These are phyloP conservation scores for Pelargonium fulgidum DNA, from an alignment of 441 rosid species.

Conservation along the genomic window DNA sequence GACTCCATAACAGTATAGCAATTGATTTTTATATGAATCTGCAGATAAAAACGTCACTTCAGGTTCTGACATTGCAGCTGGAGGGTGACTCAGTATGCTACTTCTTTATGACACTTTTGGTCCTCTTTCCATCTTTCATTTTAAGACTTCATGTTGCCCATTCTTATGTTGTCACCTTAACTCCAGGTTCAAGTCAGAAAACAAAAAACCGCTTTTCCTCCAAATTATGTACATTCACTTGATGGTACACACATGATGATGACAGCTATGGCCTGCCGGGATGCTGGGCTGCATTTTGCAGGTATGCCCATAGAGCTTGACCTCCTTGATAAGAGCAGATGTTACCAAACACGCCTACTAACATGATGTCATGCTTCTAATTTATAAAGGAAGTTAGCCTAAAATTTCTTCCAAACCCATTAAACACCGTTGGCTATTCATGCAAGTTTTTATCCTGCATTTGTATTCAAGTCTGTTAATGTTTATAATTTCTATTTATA, in stretches of 20 bases:
- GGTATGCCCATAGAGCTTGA: conserved; percentile 35
- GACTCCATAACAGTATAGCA: conserved; percentile 1
- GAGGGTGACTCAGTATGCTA: conserved; percentile 66
- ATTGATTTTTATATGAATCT: conserved; percentile 20
- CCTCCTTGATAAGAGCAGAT: not conserved
- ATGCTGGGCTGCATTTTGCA: conserved; percentile 79
- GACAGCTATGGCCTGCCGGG: conserved; percentile 94
- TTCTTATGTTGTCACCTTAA: conserved; percentile 11
- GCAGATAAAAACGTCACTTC: conserved; percentile 92
- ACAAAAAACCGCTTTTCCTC: conserved; percentile 96
- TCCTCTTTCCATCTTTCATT: conserved; percentile 11
- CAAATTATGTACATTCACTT: conserved; percentile 90
- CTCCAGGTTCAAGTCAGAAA: conserved; percentile 66
- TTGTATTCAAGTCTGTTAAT: not conserved
- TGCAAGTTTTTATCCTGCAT: not conserved
- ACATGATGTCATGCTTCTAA: not conserved
- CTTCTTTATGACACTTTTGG: conserved; percentile 7
- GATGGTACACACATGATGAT: conserved; percentile 99
- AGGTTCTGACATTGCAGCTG: conserved; percentile 74
- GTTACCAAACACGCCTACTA: not conserved
- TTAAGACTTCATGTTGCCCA: conserved; percentile 7
- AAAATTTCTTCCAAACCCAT: not conserved
- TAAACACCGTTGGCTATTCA: not conserved
- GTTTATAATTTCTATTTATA: conserved; percentile 1
- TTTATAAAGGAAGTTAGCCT: not conserved